These are phyloP conservation scores for Lepiota brunneoincarnata DNA, from an alignment of 768 basidiomycete species.

Conservation along the genomic window DNA sequence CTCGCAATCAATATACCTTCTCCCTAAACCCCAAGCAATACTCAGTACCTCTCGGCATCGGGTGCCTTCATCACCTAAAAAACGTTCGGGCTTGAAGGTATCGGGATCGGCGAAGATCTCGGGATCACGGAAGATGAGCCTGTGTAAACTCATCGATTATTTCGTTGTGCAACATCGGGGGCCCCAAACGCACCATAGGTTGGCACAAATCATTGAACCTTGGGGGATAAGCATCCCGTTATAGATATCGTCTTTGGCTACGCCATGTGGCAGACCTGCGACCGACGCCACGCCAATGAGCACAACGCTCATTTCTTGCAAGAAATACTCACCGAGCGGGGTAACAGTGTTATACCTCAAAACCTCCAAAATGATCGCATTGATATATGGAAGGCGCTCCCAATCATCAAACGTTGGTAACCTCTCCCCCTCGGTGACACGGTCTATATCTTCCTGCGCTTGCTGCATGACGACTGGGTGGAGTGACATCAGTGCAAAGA, in stretches of 20 bases:
- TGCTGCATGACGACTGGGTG: constrained; percentile 35
- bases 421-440: constrained; percentile 23
- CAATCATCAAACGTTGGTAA: constrained; percentile 19
- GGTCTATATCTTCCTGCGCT: constrained; percentile 39
- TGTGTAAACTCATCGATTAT: constrained; percentile 10
- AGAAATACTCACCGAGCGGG: constrained; percentile 20
- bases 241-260: constrained; percentile 11
- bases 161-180: constrained; percentile 16
- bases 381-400: constrained; percentile 18
- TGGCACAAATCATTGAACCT: constrained; percentile 18
- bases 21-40: constrained; percentile 19
- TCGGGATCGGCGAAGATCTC: constrained; percentile 19
- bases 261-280: constrained; percentile 7
- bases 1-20: constrained; percentile 14
- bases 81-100: constrained; percentile 21
- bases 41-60: constrained; percentile 13
- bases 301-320: neutral
- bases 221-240: constrained; percentile 16
- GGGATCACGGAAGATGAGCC: constrained; percentile 21
- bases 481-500: constrained; percentile 34
- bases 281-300: neutral
- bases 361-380: constrained; percentile 21
- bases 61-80: constrained; percentile 17
- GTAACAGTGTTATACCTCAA: constrained; percentile 23
- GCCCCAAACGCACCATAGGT: constrained; percentile 12